Evolutionary conservation across 441 rosid genomes (phyloP).

Genomic region (Bocquillonia castaneifolia): DNA sequence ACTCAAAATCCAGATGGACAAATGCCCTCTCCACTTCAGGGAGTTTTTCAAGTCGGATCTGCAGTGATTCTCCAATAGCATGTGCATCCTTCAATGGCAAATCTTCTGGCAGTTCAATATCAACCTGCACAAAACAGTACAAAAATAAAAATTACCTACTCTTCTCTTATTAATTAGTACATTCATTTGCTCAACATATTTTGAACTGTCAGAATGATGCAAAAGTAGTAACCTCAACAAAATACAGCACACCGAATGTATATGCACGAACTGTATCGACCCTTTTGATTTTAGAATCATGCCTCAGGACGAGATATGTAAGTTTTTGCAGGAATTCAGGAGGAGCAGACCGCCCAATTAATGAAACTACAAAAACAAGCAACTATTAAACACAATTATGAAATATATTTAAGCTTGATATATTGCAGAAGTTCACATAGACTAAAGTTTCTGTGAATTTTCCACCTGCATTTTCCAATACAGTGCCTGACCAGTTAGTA

Average conservation of each 20-base stretch:
- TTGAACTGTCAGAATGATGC: neutral
- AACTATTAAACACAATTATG: neutral
- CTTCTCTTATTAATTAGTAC: no score
- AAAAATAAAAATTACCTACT: neutral
- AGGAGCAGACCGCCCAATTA: constrained; percentile 73
- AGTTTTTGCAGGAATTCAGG: constrained; percentile 68
- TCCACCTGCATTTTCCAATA: constrained; percentile 80
- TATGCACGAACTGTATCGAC: constrained; percentile 78
- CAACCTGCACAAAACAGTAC: constrained; percentile 41
- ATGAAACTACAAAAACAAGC: constrained; percentile 43
- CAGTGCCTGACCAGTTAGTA: constrained; percentile 73
- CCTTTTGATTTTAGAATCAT: constrained; percentile 48
- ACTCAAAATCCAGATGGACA: constrained; percentile 82
- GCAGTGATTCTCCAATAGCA: constrained; percentile 68
- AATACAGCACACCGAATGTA: constrained; percentile 71
- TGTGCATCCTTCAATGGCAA: constrained; percentile 73
- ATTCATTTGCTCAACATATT: no score
- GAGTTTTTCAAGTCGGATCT: constrained; percentile 69
- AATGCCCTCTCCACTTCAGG: constrained; percentile 84
- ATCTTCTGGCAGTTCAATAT: constrained; percentile 77
- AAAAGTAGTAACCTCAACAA: constrained; percentile 51
- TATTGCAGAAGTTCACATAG: neutral
- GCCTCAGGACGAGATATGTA: constrained; percentile 56
- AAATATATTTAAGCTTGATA: neutral
- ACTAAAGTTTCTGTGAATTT: neutral